Evolutionary conservation across 164 flowering plant species (phyloP), one percentile per base, ranked within the genome.

Genomic region (Umbellularia californica): DNA sequence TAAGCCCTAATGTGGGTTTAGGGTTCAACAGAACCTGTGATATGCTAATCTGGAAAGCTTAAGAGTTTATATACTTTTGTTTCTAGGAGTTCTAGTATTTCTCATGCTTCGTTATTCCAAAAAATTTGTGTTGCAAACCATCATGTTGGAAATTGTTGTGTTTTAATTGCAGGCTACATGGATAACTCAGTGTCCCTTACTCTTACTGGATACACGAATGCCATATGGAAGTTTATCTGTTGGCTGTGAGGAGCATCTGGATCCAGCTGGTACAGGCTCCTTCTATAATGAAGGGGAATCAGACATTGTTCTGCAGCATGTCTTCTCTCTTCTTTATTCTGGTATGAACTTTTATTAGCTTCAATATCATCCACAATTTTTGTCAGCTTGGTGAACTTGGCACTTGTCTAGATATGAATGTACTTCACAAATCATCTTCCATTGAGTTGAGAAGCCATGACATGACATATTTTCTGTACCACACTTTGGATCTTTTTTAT

Each of bases 231-330:
- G 92, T 79, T 85, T 94, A 75, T 91, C 95, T 33, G 78, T 89
- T 76, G 97, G 92, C 28, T 92, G 98, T 82, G 94, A 88, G 79
- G 98, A 94, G 81, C 93, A 90, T 77, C 35, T 94, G 75, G 97
- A 94, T 77, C 98, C 91, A 60, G 90, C 95, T 79, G 98, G 98
- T 72, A 92, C 98, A 17, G 98, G 98, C 65, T 92, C 98, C 74
- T 91, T 92, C 76, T 94, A 89, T 83, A 94, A 94, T 81, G 94
- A 91, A 87, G 98, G 98, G 70, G 98, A 94, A 79, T 95, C 97
- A 25, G 92, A 94, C 72, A 89, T 94, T 67, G 96, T 91, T 70
- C 84, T 94, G 64, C 89, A 92, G 69, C 97, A 94, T 78, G 94
- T 92, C 72, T 81, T 81, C 69, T 87, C 91, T 65, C 84, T 94